A percentile compares a stretch with the other conserved stretches of the same genome.
Evolutionary conservation across 768 basidiomycete genomes (phyloP).

Genomic region (Agaricus sinodeliciosus): DNA sequence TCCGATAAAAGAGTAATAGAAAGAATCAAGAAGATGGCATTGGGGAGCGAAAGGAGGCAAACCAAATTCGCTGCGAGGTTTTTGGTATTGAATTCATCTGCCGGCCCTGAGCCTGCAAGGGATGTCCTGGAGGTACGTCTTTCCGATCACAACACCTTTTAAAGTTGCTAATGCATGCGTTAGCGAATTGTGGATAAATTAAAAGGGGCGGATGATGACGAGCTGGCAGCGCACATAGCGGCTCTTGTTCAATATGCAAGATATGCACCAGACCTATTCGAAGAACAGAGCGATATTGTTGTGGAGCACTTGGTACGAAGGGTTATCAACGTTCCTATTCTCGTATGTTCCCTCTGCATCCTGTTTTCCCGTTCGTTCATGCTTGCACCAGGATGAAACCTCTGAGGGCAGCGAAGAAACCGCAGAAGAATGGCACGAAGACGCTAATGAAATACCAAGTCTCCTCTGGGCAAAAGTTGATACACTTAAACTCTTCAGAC

Average conservation of each 20-base stretch:
- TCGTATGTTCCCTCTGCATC: conserved; percentile 28
- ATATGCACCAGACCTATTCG: conserved; percentile 66
- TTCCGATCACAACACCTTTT: background rate
- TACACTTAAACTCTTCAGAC: conserved; percentile 74
- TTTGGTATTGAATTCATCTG: conserved; percentile 42
- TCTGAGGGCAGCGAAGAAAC: conserved; percentile 35
- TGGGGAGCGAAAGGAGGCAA: conserved; percentile 53
- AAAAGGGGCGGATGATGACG: conserved; percentile 33
- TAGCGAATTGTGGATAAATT: conserved; percentile 59
- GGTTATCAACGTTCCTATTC: conserved; percentile 53
- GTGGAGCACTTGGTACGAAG: conserved; percentile 66
- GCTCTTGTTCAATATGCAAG: conserved; percentile 72
- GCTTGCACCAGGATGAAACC: conserved; percentile 42
- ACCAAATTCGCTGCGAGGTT: conserved; percentile 86
- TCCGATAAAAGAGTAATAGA: conserved; percentile 70
- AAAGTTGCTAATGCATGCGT: background rate
- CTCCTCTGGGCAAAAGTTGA: conserved; percentile 65
- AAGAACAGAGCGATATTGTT: conserved; percentile 69
- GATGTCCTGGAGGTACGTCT: conserved; percentile 58
- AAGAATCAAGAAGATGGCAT: conserved; percentile 49
- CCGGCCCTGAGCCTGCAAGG: conserved; percentile 42
- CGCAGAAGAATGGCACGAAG: conserved; percentile 67
- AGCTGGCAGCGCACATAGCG: conserved; percentile 58
- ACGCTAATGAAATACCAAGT: conserved; percentile 45
- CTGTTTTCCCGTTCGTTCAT: background rate